These are phyloP conservation scores for Dittrichia graveolens DNA, from an alignment of 129 eudicot genomes.

Conservation along the genomic window DNA sequence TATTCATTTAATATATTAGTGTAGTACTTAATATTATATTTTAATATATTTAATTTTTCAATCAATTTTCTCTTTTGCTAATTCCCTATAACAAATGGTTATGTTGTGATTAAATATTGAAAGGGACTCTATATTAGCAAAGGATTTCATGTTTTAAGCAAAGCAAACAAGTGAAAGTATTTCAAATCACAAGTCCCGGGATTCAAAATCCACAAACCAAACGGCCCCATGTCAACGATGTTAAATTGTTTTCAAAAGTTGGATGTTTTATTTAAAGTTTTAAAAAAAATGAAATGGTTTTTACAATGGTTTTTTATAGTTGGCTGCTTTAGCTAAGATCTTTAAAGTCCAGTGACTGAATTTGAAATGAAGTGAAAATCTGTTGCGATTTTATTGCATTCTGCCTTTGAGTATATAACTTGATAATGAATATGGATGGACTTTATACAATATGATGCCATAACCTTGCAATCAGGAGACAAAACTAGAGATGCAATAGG, in stretches of 20 bases:
- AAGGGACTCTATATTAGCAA: too few relatives aligned
- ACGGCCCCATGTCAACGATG: neutral
- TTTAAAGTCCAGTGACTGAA: neutral
- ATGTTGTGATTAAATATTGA: too few relatives aligned
- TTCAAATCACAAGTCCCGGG: too few relatives aligned
- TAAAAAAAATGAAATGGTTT: neutral
- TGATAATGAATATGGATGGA: neutral
- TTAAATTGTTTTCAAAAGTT: neutral
- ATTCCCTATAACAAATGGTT: too few relatives aligned
- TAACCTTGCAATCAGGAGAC: constrained; percentile 8
- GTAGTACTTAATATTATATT: too few relatives aligned
- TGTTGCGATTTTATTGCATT: neutral
- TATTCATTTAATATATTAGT: too few relatives aligned
- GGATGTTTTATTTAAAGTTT: neutral
- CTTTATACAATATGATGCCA: constrained; percentile 8
- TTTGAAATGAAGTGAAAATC: neutral
- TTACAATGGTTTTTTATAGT: neutral
- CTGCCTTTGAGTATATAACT: neutral
- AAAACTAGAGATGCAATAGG: neutral
- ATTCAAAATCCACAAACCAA: too few relatives aligned
- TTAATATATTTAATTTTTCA: too few relatives aligned
- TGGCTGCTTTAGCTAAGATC: neutral
- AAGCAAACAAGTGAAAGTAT: too few relatives aligned
- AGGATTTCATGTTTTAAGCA: too few relatives aligned
- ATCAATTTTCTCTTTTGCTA: too few relatives aligned